Evolutionary conservation across 2,329 filamentous ascomycete species (phyloP).

Genomic region (Monilinia laxa): DNA sequence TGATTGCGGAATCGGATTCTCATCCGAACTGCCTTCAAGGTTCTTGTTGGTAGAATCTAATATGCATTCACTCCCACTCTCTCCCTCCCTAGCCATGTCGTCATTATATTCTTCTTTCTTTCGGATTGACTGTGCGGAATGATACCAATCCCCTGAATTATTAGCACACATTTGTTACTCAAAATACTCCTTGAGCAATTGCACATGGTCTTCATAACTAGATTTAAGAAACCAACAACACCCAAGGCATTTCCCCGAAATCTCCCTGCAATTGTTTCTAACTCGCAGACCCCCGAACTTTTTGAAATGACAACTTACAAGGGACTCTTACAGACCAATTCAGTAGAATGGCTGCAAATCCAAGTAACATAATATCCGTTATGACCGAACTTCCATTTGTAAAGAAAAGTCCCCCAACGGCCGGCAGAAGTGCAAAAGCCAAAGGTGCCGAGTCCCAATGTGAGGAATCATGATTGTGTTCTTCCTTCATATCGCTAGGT

Average conservation of each 20-base stretch:
- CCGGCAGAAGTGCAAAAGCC: slow-evolving; percentile 79
- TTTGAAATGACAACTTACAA: slow-evolving; percentile 47
- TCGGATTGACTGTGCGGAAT: slow-evolving; percentile 64
- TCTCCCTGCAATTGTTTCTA: background rate
- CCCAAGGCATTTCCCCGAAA: background rate
- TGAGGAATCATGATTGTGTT: slow-evolving; percentile 55
- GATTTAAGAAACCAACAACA: background rate
- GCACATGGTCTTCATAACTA: background rate
- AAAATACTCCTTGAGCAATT: background rate
- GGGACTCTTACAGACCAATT: slow-evolving; percentile 91
- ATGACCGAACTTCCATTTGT: slow-evolving; percentile 79
- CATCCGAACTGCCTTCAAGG: slow-evolving; percentile 31
- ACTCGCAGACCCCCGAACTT: background rate
- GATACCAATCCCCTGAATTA: slow-evolving; percentile 66
- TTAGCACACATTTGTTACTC: slow-evolving; percentile 15
- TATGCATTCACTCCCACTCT: slow-evolving; percentile 47
- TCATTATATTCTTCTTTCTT: slow-evolving; percentile 49
- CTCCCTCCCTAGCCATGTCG: slow-evolving; percentile 43
- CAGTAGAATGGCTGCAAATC: slow-evolving; percentile 78
- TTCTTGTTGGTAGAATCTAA: slow-evolving; percentile 35
- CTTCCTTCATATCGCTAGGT: slow-evolving; percentile 44
- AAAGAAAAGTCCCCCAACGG: slow-evolving; percentile 81
- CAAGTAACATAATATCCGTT: slow-evolving; percentile 80
- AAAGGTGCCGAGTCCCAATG: slow-evolving; percentile 80
- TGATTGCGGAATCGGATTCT: slow-evolving; percentile 26